Evolutionary conservation across 139 green algal genomes (phyloP).

Genomic region (Chlamydomonas sp.): DNA sequence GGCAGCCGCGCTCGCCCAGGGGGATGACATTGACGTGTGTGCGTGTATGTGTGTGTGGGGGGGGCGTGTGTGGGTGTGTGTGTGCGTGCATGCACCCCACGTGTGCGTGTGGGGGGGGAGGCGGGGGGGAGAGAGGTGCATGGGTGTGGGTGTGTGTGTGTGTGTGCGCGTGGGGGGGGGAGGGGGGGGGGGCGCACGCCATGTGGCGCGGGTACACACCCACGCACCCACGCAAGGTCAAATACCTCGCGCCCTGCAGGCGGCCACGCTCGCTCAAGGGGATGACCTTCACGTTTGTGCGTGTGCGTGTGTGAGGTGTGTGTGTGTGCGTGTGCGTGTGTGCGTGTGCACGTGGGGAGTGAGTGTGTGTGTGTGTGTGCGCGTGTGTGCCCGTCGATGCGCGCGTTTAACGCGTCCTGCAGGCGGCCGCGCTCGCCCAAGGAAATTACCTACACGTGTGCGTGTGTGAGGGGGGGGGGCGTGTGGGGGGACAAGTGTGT

Average conservation of each 20-base stretch:
- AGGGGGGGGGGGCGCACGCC: not conserved
- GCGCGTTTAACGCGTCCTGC: not conserved
- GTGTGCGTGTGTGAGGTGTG: too few relatives aligned
- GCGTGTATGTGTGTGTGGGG: not conserved
- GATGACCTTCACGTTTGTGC: too few relatives aligned
- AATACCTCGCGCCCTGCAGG: not conserved
- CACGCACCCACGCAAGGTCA: too few relatives aligned
- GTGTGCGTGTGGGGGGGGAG: not conserved
- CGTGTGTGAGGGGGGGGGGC: too few relatives aligned
- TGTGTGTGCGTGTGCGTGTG: too few relatives aligned
- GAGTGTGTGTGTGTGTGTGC: too few relatives aligned
- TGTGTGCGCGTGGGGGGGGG: not conserved
- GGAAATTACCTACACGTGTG: too few relatives aligned
- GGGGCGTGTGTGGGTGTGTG: not conserved
- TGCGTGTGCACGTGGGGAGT: not conserved
- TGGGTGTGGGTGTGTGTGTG: not conserved
- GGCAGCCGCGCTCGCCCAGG: slow-evolving; percentile 46
- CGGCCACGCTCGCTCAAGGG: too few relatives aligned
- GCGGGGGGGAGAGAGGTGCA: too few relatives aligned
- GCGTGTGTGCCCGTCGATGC: not conserved
- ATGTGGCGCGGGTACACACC: not conserved
- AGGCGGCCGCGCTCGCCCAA: too few relatives aligned
- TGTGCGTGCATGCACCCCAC: not conserved
- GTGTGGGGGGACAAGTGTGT: too few relatives aligned
- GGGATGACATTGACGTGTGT: slow-evolving; percentile 47